Percentiles rank a stretch among this genome's conserved stretches.
Evolutionary conservation across 306 rosid species (phyloP).

Genomic region (Quercus gilva): DNA sequence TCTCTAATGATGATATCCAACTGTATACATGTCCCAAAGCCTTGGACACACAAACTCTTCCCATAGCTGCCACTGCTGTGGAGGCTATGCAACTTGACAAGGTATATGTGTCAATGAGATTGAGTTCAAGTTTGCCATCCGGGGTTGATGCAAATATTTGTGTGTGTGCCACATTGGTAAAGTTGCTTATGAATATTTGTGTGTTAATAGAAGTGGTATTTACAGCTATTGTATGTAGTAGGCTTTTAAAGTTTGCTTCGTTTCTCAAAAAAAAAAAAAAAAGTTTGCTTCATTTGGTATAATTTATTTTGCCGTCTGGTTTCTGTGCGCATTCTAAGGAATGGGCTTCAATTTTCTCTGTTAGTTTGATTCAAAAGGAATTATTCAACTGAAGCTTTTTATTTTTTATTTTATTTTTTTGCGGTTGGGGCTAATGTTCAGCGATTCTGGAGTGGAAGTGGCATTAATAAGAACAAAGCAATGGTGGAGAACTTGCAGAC

Average conservation of each 20-base stretch:
- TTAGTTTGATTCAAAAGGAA: not conserved
- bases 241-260: not conserved
- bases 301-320: not conserved
- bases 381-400: not conserved
- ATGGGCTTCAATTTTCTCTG: not conserved
- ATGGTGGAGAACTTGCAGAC: constrained; percentile 77
- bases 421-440: constrained; percentile 23
- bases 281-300: not conserved
- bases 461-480: constrained; percentile 55
- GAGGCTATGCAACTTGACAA: constrained; percentile 19
- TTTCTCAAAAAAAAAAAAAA: not conserved
- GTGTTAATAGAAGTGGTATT: not conserved
- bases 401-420: not conserved
- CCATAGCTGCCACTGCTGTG: constrained; percentile 6
- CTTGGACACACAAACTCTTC: constrained; percentile 14
- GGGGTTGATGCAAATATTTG: not conserved
- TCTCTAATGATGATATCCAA: constrained; percentile 9
- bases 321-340: not conserved
- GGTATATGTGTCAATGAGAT: constrained; percentile 22
- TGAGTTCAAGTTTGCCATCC: not conserved
- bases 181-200: not conserved
- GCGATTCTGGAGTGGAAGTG: constrained; percentile 65
- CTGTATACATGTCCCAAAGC: constrained; percentile 16
- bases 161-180: not conserved
- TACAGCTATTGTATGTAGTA: not conserved